Conservation (phyloP, 495 filamentous ascomycete genomes). For the Hypomontagnella submonticulosa region DNA sequence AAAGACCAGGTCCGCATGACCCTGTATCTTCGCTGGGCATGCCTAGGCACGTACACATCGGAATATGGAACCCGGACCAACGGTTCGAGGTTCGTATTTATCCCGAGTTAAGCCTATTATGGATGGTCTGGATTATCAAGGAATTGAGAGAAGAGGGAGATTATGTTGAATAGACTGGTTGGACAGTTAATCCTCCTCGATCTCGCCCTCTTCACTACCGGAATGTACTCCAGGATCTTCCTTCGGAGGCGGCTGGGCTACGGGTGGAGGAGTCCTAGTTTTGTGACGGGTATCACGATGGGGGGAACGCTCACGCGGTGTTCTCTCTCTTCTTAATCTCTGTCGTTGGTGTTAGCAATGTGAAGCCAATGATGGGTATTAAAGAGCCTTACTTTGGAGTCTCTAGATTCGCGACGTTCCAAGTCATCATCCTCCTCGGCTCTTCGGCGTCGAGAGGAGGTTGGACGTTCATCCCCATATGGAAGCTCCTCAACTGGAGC, state of each 20-base stretch:
- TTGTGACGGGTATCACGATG: constrained; percentile 64
- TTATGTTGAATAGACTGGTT: constrained; percentile 17
- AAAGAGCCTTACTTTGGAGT: constrained; percentile 65
- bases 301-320: constrained; percentile 68
- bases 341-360: constrained; percentile 48
- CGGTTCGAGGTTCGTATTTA: neutral
- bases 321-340: constrained; percentile 70
- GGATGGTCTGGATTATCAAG: neutral
- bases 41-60: neutral
- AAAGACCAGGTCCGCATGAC: neutral
- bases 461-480: constrained; percentile 81
- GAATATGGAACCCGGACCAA: neutral
- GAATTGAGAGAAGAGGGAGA: neutral
- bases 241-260: constrained; percentile 59
- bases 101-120: neutral
- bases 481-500: constrained; percentile 79
- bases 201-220: constrained; percentile 97
- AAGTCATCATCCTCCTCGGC: constrained; percentile 82
- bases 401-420: constrained; percentile 70
- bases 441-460: constrained; percentile 70
- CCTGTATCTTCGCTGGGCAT: neutral
- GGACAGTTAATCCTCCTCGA: constrained; percentile 81
- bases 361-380: constrained; percentile 3
- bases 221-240: constrained; percentile 76
- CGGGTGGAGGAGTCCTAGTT: constrained; percentile 61